phyloP scores from a whole-genome alignment of 2,329 filamentous ascomycete species.

The Phoma sp. region DNA sequence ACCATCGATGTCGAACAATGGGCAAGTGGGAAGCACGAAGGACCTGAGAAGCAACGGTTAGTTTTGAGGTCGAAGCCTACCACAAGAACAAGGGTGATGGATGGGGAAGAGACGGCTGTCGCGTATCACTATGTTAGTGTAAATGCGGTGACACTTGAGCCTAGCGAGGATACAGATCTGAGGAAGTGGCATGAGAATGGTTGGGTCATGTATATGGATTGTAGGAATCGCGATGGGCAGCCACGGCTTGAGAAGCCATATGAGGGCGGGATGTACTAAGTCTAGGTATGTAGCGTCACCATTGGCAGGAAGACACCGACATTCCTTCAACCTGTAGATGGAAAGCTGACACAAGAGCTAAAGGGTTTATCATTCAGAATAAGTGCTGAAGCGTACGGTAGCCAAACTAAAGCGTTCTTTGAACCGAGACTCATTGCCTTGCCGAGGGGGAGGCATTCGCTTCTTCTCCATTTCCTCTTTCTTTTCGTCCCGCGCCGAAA shows the following conservation, averaged over 20 bases:
- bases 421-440: neutral
- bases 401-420: neutral
- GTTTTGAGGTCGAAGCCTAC: conserved; percentile 33
- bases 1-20: conserved; percentile 33
- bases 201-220: conserved; percentile 43
- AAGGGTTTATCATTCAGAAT: neutral
- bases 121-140: conserved; percentile 40
- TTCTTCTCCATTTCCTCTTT: neutral
- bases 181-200: conserved; percentile 45
- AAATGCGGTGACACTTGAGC: conserved; percentile 44
- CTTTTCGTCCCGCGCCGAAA: neutral
- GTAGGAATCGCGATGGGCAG: conserved; percentile 8
- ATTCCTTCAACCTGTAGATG: no score
- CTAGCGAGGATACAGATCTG: conserved; percentile 36
- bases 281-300: no score
- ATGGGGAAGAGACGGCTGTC: conserved; percentile 25
- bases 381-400: no score
- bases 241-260: conserved; percentile 9
- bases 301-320: no score
- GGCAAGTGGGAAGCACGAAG: conserved; percentile 22
- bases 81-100: conserved; percentile 11
- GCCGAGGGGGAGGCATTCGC: neutral
- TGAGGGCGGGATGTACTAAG: conserved; percentile 20
- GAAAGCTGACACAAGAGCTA: no score
- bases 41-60: conserved; percentile 18